Conservation (phyloP, 805 yeast genomes). For the Pichia membranifaciens region DNA sequence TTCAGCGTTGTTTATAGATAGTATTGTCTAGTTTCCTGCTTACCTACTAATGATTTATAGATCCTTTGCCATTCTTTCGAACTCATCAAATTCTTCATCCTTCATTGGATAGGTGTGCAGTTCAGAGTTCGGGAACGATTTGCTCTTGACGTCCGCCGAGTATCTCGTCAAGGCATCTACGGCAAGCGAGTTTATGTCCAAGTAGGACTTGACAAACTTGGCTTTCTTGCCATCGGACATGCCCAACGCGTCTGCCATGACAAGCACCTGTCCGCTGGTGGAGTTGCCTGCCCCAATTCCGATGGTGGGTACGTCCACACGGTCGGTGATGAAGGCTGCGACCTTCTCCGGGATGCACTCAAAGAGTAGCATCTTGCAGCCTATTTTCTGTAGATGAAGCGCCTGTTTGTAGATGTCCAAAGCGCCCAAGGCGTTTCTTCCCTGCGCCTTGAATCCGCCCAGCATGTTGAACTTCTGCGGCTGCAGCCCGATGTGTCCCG, state of each 20-base stretch:
- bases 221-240: conserved; percentile 50
- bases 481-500: conserved; percentile 89
- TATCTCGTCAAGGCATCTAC: conserved; percentile 49
- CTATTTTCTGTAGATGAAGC: conserved; percentile 60
- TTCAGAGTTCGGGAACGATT: conserved; percentile 54
- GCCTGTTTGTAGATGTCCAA: conserved; percentile 60
- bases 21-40: no score
- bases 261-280: conserved; percentile 87
- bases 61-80: conserved; percentile 28
- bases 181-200: conserved; percentile 43
- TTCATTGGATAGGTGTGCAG: conserved; percentile 65
- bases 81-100: conserved; percentile 49
- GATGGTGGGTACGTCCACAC: conserved; percentile 68
- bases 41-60: conserved; percentile 1
- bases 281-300: conserved; percentile 93
- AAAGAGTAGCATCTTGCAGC: conserved; percentile 66
- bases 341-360: conserved; percentile 83
- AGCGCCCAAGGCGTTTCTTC: conserved; percentile 53
- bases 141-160: conserved; percentile 49
- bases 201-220: conserved; percentile 73
- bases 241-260: conserved; percentile 78
- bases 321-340: conserved; percentile 57
- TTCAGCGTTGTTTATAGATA: conserved; percentile 17
- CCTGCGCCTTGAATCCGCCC: conserved; percentile 90
- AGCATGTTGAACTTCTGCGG: conserved; percentile 77